These are phyloP conservation scores for Colletotrichum siamense DNA, from an alignment of 2,329 filamentous ascomycete species.

Conservation along the genomic window DNA sequence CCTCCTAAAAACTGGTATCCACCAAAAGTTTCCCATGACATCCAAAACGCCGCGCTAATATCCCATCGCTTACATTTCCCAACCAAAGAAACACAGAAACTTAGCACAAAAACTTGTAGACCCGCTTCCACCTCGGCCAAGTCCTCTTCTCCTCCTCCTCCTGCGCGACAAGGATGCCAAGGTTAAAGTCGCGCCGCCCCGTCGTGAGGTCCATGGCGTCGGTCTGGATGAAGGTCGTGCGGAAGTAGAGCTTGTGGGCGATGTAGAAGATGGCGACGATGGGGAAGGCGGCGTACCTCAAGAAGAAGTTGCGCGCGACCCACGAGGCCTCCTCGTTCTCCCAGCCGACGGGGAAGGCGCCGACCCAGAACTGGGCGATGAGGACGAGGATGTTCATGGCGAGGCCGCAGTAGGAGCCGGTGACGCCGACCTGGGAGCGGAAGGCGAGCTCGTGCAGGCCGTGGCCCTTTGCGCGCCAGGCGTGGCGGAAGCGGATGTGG, in stretches of 20 bases:
- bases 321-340: constrained; percentile 43
- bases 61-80: background rate
- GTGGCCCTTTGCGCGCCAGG: constrained; percentile 75
- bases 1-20: background rate
- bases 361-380: constrained; percentile 87
- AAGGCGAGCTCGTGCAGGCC: constrained; percentile 82
- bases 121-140: constrained; percentile 80
- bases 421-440: constrained; percentile 76
- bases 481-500: constrained; percentile 88
- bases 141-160: constrained; percentile 75
- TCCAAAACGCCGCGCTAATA: background rate
- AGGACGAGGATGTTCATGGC: constrained; percentile 78
- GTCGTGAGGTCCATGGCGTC: constrained; percentile 87
- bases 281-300: constrained; percentile 73
- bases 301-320: constrained; percentile 73
- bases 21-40: background rate
- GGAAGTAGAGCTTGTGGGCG: constrained; percentile 76
- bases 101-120: constrained; percentile 77
- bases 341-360: constrained; percentile 75
- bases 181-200: constrained; percentile 83
- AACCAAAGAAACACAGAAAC: background rate
- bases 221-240: constrained; percentile 69
- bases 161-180: constrained; percentile 78
- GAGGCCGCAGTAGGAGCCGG: constrained; percentile 83
- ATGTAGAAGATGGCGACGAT: constrained; percentile 73